Evolutionary conservation across 2,329 filamentous ascomycete species (phyloP), one percentile per base, ranked within the genome.

Genomic region (Taxawa tesnikishii): DNA sequence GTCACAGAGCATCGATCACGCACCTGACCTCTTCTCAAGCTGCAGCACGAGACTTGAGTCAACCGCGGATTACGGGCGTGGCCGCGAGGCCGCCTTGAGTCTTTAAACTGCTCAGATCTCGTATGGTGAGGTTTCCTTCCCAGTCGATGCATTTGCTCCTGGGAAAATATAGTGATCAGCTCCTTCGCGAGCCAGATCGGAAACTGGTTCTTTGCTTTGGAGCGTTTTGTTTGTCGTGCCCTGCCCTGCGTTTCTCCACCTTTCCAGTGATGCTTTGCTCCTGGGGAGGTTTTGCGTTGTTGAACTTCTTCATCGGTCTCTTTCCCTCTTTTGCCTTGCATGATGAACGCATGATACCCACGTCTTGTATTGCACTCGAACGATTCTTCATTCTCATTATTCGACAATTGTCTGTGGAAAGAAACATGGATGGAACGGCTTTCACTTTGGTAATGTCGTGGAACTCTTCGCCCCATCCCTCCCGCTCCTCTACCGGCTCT

Each of bases 11-110:
- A 47, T 49, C 58, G 49, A 42, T 49, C 44, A 40, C 38, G 38
- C 47, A 43, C 40, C 47, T 63, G 62, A 65, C 62, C 62, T 61
- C 63, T 56, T 47, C 48, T 49, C 35, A 38, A 42, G 41, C 40
- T 36, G 46, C 47, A 46, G 43, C 50, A 48, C 53, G 42, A 42
- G 46, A 27, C 39, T 41, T 60, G 59, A 58, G 60, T 51, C 51
- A 41, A 21, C 43, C 41, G 44, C 38, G 38, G 39, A 48, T 44
- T 47, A 29, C 45, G 43, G 29, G 28, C 19, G 12, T 18, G 3
- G 33, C 33, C 37, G 36, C 37, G 38, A 42, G 37, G 41, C 47
- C 44, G 49, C 43, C 41, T 41, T 42, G 44, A 47, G 44, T 43
- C 49, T 50, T 51, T 48, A 49, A 55, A 49, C 38, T 44, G 48